Evolutionary conservation across 306 rosid species (phyloP), one percentile per base, ranked within the genome.

Genomic region (Trifolium repens): DNA sequence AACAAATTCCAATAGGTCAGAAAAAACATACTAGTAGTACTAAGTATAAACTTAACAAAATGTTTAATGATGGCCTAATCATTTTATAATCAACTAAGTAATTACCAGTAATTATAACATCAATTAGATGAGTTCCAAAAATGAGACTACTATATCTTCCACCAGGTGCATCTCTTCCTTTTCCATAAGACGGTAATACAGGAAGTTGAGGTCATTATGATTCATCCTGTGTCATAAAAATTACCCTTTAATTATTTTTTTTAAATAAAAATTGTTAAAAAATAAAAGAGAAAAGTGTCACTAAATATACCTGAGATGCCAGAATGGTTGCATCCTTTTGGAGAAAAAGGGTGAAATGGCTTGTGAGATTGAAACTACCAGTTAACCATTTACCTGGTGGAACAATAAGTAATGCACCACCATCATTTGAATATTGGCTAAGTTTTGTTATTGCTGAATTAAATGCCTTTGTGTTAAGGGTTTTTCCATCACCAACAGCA

Each of bases 51-150:
- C 42, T 1, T 39, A 7, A 39, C 42, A 39, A 39, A 39, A 39
- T 39, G 42, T 37, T 37, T 37, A 37, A 39, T 39, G 42, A 39
- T 8, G 42, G 8, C 40, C 42, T 39, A 39, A 39, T 8, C 2
- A n/a, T n/a, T 50, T 2, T 26, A 35, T 39, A 13, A 44, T 15
- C 34, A 30, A 30, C 52, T 10, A 6, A 8, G 14, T 66, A 50
- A 39, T 81, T 85, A 91, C 97, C 96, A 0, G 97, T 93, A 22
- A 93, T 86, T 16, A 93, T 78, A 2, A 93, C 90, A 54, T 93
- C 96, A 1, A 93, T 90, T 67, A 93, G 96, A 65, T 91, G 84
- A 52, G 96, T 91, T 70, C 98, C 96, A 37, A 82, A 86, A 15
- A 93, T 81, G 39, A 93, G 87, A 74, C 96, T 89, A 69, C 86